Conservation (phyloP, 2,329 filamentous ascomycete species). For the Scytalidium sp. region DNA sequence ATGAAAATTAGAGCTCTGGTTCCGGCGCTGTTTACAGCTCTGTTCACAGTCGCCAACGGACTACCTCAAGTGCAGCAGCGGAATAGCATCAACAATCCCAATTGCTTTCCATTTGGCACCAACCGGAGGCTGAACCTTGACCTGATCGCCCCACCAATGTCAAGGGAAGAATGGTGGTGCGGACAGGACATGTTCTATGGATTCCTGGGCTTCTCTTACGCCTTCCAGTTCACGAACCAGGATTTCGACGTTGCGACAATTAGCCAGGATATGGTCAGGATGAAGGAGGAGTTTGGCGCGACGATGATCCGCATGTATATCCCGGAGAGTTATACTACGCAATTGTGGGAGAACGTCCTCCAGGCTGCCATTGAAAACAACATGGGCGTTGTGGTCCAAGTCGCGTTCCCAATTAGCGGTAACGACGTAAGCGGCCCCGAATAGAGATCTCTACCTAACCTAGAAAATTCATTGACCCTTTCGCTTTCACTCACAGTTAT, state of each 20-base stretch:
- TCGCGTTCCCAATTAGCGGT: neutral
- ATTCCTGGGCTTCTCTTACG: neutral
- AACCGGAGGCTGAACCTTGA: neutral
- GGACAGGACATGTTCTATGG: neutral
- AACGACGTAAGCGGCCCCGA: neutral
- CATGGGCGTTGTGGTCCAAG: neutral
- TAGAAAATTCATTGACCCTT: too few species aligned
- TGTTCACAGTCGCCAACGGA: too few species aligned
- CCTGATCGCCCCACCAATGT: neutral
- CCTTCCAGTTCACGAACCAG: neutral
- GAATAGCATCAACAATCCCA: neutral
- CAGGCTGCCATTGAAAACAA: neutral
- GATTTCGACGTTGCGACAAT: neutral
- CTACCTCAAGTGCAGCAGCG: too few species aligned
- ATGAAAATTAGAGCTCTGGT: too few species aligned
- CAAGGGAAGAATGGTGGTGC: neutral
- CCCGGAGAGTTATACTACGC: neutral
- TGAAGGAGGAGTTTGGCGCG: neutral
- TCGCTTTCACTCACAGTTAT: too few species aligned
- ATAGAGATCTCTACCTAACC: too few species aligned
- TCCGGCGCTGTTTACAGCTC: too few species aligned
- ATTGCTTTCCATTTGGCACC: neutral
- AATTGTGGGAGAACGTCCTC: neutral
- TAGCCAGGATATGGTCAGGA: neutral
- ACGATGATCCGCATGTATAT: neutral